A percentile compares a stretch with the other conserved stretches of the same genome.
Evolutionary conservation across 805 yeast species (phyloP).

Genomic region (Candida dendrica): DNA sequence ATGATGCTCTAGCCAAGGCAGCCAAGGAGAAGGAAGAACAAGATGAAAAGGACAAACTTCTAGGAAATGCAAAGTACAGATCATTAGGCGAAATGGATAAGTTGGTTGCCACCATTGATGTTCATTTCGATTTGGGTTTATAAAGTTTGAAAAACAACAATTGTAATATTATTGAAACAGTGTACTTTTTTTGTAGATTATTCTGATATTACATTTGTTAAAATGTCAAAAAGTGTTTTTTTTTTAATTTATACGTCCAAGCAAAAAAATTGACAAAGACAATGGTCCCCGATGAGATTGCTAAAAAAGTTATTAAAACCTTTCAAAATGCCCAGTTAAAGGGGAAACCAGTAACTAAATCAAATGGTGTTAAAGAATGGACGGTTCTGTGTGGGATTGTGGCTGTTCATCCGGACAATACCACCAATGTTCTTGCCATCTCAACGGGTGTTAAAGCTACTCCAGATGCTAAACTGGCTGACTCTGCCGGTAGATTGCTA

Average conservation of each 20-base stretch:
- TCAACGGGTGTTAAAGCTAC: constrained; percentile 81
- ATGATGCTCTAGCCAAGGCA: constrained; percentile 42
- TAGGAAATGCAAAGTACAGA: constrained; percentile 47
- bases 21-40: constrained; percentile 33
- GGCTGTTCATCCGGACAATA: constrained; percentile 19
- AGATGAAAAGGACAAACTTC: constrained; percentile 35
- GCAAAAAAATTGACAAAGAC: no score
- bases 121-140: constrained; percentile 24
- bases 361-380: constrained; percentile 73
- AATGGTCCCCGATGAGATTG: constrained; percentile 3
- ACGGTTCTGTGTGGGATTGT: constrained; percentile 77
- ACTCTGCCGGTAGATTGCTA: constrained; percentile 51
- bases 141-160: no score
- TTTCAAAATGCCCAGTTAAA: constrained; percentile 17
- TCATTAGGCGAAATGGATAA: constrained; percentile 52
- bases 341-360: constrained; percentile 54
- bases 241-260: no score
- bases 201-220: no score
- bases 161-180: no score
- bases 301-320: background rate
- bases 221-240: no score
- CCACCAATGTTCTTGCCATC: constrained; percentile 35
- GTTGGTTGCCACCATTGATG: constrained; percentile 35
- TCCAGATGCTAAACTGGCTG: constrained; percentile 43
- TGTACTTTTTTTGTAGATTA: no score